Base-by-base conservation (phyloP, 2,329 filamentous ascomycete species). In the Dothidotthia symphoricarpi region DNA sequence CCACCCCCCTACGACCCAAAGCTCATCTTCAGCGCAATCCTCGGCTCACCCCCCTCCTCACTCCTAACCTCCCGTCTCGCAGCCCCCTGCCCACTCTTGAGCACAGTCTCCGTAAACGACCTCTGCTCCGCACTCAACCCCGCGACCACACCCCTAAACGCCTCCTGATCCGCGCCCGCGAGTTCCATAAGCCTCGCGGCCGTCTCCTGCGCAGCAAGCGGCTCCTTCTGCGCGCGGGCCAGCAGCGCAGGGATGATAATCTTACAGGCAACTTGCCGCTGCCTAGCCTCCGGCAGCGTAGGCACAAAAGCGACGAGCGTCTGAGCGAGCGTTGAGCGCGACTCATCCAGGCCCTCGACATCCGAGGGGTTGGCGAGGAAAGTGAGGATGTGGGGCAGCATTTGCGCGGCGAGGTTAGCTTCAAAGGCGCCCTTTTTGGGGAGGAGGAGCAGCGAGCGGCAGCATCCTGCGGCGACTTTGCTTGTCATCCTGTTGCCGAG, bases 1-100 rank as follows among this genome's bases (percentile, higher is more conserved):
- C 19, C 6, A 2, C 4, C 3, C 26, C 16, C 16, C 31, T 22
- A 31, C 8, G 16, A 24, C 13, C 51, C 50, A 76, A 98, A 97
- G 66, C 95, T 77, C 86, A 97, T 94, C 76, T 94, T 93, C 61
- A 98, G 69, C 36, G 88, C 88, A 75, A 98, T 98, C 47, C 75
- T 93, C 10, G 93, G 93, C 66, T 75, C 72, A 28, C 67, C 71
- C 32, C 72, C 70, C 31, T 71, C 69, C 33, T 80, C 81, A 17
- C 72, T 78, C 22, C 71, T 78, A 36, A 71, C 77, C 41, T 73
- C 70, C 41, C 70, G 73, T 34, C 28, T 68, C 56, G 42, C 61
- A 59, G 61, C 51, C 57, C 53, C 55, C 64, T 69, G 49, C 65
- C 78, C 71, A 16, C 77, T 80, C 64, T 81, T 78, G 43, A 95